A percentile compares a stretch with the other conserved stretches of the same genome.
phyloP scores from a whole-genome alignment of 768 basidiomycete species.

The Boletus sensibilis region DNA sequence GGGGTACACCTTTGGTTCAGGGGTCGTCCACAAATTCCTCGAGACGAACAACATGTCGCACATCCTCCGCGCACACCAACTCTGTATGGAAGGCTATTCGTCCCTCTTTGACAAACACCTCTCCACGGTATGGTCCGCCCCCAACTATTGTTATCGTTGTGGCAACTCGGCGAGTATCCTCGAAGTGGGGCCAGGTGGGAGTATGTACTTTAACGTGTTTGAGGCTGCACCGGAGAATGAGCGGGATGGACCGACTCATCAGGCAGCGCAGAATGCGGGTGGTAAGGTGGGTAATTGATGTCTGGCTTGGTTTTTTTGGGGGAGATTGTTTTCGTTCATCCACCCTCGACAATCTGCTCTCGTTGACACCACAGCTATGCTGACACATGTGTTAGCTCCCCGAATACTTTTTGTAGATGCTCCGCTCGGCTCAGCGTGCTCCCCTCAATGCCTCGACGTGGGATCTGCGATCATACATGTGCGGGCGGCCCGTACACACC shows the following conservation, averaged over 20 bases:
- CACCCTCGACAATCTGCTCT: background rate
- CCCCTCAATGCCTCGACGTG: background rate
- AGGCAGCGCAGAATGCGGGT: constrained; percentile 65
- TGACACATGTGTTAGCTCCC: constrained; percentile 52
- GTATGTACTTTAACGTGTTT: constrained; percentile 95
- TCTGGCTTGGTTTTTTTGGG: background rate
- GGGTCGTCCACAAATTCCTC: constrained; percentile 96
- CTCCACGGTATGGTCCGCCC: constrained; percentile 97
- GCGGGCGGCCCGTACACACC: background rate
- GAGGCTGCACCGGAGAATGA: constrained; percentile 99
- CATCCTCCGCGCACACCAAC: constrained; percentile 95
- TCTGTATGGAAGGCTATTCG: constrained; percentile 99
- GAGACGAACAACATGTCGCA: constrained; percentile 96
- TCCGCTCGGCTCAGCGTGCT: background rate
- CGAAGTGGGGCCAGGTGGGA: constrained; percentile 87
- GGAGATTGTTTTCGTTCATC: background rate
- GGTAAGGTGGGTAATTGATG: constrained; percentile 56
- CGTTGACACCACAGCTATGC: background rate
- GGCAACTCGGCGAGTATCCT: constrained; percentile 96
- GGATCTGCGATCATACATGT: constrained; percentile 9
- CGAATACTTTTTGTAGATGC: constrained; percentile 66
- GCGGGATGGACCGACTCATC: constrained; percentile 81
- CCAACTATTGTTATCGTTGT: constrained; percentile 98
- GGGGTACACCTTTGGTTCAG: constrained; percentile 97
- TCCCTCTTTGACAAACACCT: constrained; percentile 95